Percentiles rank a stretch among this genome's conserved stretches.
These are phyloP conservation scores for Rhodamnia rubescens DNA, from an alignment of 345 rosid species.

Conservation along the genomic window DNA sequence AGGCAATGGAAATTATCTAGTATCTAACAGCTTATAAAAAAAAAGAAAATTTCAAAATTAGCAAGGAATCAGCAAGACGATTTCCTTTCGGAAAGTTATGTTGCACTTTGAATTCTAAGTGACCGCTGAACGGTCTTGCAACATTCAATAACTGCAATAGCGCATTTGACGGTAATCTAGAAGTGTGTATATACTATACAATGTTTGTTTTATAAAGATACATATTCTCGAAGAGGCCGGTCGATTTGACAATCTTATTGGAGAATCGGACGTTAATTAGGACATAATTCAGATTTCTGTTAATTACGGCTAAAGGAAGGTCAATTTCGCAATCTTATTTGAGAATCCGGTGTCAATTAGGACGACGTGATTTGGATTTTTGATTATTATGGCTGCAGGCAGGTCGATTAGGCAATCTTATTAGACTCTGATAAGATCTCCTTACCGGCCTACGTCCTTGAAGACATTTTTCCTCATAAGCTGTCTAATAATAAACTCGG, in stretches of 20 bases:
- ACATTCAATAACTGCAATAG: background rate
- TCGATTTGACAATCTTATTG: background rate
- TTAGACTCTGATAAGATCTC: background rate
- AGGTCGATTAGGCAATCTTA: background rate
- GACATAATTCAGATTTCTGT: background rate
- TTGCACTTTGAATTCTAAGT: background rate
- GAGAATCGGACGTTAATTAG: background rate
- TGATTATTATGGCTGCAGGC: background rate
- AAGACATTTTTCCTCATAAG: background rate
- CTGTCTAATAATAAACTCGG: background rate
- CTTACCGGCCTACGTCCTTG: background rate
- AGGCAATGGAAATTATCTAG: too few species aligned
- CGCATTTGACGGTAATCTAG: background rate
- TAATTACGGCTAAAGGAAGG: background rate
- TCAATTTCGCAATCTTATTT: background rate
- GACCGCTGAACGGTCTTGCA: background rate
- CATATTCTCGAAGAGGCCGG: background rate
- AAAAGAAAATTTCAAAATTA: too few species aligned
- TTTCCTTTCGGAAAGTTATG: background rate
- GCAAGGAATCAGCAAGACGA: background rate
- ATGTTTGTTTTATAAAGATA: too few species aligned
- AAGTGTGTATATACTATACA: too few species aligned
- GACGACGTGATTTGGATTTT: background rate
- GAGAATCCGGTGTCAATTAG: background rate
- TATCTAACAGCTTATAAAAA: accelerated